Percentiles rank a stretch among this genome's conserved stretches.
Evolutionary conservation across 164 flowering plant species (phyloP).

Genomic region (Aristolochia contorta): DNA sequence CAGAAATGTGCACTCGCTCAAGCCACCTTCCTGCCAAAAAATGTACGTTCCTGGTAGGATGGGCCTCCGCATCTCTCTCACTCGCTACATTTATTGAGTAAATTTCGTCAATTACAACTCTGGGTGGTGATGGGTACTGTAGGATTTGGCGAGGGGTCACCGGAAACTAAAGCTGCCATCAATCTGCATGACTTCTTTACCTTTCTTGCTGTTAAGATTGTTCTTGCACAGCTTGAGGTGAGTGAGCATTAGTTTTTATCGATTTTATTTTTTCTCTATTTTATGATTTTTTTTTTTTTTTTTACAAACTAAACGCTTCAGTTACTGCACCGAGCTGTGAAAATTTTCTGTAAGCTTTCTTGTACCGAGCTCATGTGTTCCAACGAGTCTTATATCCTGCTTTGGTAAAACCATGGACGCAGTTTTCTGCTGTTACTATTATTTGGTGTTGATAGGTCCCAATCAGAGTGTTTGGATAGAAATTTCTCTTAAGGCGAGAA

Average conservation of each 20-base stretch:
- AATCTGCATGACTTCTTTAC: slow-evolving; percentile 82
- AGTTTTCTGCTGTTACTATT: too few relatives aligned
- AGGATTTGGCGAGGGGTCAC: slow-evolving; percentile 96
- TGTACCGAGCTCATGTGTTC: neutral
- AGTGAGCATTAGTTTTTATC: neutral
- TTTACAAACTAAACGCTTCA: neutral
- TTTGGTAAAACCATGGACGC: neutral
- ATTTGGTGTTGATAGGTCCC: too few relatives aligned
- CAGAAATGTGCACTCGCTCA: slow-evolving; percentile 15
- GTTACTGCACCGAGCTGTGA: neutral
- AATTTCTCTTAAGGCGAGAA: too few relatives aligned
- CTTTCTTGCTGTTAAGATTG: slow-evolving; percentile 75
- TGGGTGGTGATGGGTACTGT: slow-evolving; percentile 3
- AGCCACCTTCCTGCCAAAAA: slow-evolving; percentile 46
- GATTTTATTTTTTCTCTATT: neutral
- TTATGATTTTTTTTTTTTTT: neutral
- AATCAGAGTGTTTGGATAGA: too few relatives aligned
- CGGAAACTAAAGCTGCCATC: slow-evolving; percentile 74
- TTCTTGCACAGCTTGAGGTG: slow-evolving; percentile 82
- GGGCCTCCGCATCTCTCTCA: neutral
- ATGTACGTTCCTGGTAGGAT: slow-evolving; percentile 85
- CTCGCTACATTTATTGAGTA: neutral
- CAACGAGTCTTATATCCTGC: neutral
- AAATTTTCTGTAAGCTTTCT: neutral
- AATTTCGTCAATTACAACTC: neutral